Evolutionary conservation across 148 eudicot genomes (phyloP), one percentile per base, ranked within the genome.

Genomic region (Heliosperma pusillum): DNA sequence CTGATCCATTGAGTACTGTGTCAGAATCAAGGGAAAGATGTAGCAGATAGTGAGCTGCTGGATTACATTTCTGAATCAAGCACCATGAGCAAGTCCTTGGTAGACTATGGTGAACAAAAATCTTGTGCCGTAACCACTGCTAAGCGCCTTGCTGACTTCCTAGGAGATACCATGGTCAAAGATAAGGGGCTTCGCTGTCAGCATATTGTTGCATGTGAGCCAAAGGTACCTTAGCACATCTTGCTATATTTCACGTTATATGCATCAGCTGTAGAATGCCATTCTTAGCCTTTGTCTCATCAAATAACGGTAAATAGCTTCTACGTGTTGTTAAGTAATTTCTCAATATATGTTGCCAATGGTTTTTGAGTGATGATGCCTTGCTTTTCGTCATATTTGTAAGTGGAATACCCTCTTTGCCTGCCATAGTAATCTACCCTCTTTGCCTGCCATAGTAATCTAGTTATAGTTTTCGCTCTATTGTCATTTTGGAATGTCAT

Each of bases 111-210:
- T 27, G 89, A 83, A 78, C 98, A 94, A 81, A 94, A 94, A 79
- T 94, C 98, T 74, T 94, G 98, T 86, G 97, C 98, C 61, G 96
- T 94, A 76, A 94, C 98, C 78, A 94, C 98, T 78, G 98, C 98
- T 57, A 91, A 77, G 74, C 96, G 98, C 33, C 89, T 94, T 78
- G 97, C 98, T 77, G 90, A 94, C 82, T 94, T 94, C 82, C 92
- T 94, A 76, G 98, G 98, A 82, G 96, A 91, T 81, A 78, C 96
- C n/a, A 94, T 94, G 98, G 98, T 91, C 69, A 94, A 91, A 87
- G 98, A 94, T 83, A 94, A 94, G 84, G 98, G 98, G 56, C 86
- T 94, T 59, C 96, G 76, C 72, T 94, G 98, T 74, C 98, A 90
- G 82, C 91, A 94, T 80, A 72, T 94, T 5, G 97, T 94, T 81